Percentiles rank a stretch among this genome's conserved stretches.
These are phyloP conservation scores for Alternaria consortialis DNA, from an alignment of 2,329 filamentous ascomycete genomes.

Conservation along the genomic window DNA sequence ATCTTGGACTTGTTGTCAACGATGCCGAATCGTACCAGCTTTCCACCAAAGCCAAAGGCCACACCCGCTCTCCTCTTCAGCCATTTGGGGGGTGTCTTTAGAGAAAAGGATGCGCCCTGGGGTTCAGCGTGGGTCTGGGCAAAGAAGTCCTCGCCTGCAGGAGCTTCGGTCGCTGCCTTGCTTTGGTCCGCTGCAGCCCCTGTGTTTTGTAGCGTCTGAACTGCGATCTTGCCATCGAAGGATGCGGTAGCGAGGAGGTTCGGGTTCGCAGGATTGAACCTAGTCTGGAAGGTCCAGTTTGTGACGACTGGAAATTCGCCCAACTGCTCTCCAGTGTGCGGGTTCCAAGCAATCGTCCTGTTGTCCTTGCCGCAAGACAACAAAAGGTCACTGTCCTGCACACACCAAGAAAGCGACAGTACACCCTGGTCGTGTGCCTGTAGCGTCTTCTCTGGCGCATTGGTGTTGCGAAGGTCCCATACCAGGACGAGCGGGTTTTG, in stretches of 20 bases:
- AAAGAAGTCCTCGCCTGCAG: conserved; percentile 97
- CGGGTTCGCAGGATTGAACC: conserved; percentile 93
- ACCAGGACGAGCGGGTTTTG: conserved; percentile 86
- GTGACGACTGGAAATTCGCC: conserved; percentile 97
- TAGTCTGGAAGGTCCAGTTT: conserved; percentile 98
- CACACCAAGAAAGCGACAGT: conserved; percentile 93
- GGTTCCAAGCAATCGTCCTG: conserved; percentile 94
- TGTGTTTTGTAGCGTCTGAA: conserved; percentile 95
- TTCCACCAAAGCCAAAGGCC: conserved; percentile 95
- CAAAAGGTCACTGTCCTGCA: conserved; percentile 86
- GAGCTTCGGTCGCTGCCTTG: conserved; percentile 63
- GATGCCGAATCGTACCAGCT: conserved; percentile 79
- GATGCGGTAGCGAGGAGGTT: conserved; percentile 92
- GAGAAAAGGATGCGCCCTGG: conserved; percentile 86
- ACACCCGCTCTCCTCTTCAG: conserved; percentile 83
- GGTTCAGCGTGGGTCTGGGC: conserved; percentile 90
- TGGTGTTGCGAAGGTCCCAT: conserved; percentile 96
- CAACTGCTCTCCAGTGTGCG: conserved; percentile 83
- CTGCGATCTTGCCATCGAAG: conserved; percentile 93
- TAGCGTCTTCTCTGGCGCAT: conserved; percentile 87
- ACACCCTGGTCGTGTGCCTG: conserved; percentile 95
- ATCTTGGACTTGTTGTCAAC: conserved; percentile 79
- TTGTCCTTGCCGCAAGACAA: conserved; percentile 98
- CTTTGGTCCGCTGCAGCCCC: conserved; percentile 77
- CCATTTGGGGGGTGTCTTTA: conserved; percentile 89